phyloP scores from a whole-genome alignment of 2,329 filamentous ascomycete genomes.

The Akanthomyces lecanii region DNA sequence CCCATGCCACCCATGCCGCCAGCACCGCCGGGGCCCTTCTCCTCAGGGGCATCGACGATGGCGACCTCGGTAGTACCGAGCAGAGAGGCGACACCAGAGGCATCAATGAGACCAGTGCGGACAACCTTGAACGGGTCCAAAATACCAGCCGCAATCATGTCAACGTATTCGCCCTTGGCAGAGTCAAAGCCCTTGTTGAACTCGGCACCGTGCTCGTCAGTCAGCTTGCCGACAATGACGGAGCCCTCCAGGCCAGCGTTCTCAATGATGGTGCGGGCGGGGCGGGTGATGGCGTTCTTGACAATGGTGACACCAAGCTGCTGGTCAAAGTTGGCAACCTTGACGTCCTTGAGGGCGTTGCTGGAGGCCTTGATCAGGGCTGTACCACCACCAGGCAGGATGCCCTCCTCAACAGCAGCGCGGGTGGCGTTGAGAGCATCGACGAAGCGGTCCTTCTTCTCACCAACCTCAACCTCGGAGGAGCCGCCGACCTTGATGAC shows the following conservation, averaged over 20 bases:
- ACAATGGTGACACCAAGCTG: constrained; percentile 96
- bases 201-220: constrained; percentile 83
- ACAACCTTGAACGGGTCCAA: constrained; percentile 99
- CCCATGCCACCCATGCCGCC: constrained; percentile 68
- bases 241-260: constrained; percentile 95
- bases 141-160: constrained; percentile 97
- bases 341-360: constrained; percentile 78
- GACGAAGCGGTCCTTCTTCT: constrained; percentile 99
- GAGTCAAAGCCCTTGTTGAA: constrained; percentile 99
- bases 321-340: constrained; percentile 96
- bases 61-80: constrained; percentile 97
- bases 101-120: constrained; percentile 90
- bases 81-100: constrained; percentile 91
- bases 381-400: constrained; percentile 96
- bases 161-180: constrained; percentile 94
- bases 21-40: constrained; percentile 67
- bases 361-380: constrained; percentile 94
- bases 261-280: constrained; percentile 92
- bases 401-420: constrained; percentile 97
- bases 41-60: constrained; percentile 92
- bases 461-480: constrained; percentile 96
- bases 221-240: constrained; percentile 96
- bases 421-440: constrained; percentile 97
- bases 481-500: constrained; percentile 99
- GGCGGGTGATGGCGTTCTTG: constrained; percentile 96